Evolutionary conservation across 2,329 filamentous ascomycete genomes (phyloP).

Genomic region (Pseudogymnoascus sp.): DNA sequence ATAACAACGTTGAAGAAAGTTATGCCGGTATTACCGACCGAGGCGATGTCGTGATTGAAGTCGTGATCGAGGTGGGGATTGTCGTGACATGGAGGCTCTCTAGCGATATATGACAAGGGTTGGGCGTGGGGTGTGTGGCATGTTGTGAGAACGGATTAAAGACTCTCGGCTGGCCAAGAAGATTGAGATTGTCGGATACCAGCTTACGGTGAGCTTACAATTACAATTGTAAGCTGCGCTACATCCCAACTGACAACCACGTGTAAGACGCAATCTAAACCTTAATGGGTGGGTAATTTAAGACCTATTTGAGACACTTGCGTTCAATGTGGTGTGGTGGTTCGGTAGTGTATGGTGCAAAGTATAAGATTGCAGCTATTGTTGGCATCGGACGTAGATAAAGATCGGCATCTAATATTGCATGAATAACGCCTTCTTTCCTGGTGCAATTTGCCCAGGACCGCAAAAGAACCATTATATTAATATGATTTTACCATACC

Average conservation of each 20-base stretch:
- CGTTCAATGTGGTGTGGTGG: not conserved
- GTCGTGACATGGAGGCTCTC: not conserved
- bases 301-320: not conserved
- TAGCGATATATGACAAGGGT: not conserved
- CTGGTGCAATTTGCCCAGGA: too few relatives aligned
- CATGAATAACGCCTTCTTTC: too few relatives aligned
- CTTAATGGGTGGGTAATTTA: not conserved
- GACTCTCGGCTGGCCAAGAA: not conserved
- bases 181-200: not conserved
- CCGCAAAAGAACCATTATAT: too few relatives aligned
- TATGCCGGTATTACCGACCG: conserved; percentile 15
- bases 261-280: not conserved
- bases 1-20: conserved; percentile 8
- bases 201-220: not conserved
- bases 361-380: too few relatives aligned
- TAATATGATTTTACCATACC: too few relatives aligned
- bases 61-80: conserved; percentile 14
- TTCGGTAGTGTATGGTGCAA: not conserved
- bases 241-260: not conserved
- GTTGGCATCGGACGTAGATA: too few relatives aligned
- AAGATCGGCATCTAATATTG: too few relatives aligned
- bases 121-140: not conserved
- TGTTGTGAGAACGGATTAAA: not conserved
- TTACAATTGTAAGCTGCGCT: not conserved
- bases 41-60: conserved; percentile 22